A percentile compares a stretch with the other conserved stretches of the same genome.
Evolutionary conservation across 495 filamentous ascomycete species (phyloP).

Genomic region (Penicillium riverlandense): DNA sequence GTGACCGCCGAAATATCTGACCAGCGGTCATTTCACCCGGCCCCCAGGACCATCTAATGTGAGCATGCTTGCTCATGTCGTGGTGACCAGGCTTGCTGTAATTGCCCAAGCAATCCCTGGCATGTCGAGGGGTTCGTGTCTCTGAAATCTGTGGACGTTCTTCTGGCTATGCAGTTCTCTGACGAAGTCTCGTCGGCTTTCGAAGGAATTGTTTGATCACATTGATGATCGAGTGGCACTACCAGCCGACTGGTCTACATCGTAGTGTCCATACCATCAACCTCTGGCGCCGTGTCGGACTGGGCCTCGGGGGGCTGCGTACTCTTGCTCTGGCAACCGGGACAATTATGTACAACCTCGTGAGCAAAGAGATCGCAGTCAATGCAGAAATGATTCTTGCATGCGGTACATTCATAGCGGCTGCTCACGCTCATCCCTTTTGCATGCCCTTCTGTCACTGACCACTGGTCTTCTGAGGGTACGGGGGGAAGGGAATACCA

Average conservation of each 20-base stretch:
- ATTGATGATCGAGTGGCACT: too few relatives aligned
- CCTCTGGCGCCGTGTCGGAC: background rate
- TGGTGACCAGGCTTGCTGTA: too few relatives aligned
- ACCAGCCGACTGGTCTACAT: background rate
- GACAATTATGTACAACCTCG: constrained; percentile 90
- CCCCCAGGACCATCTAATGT: too few relatives aligned
- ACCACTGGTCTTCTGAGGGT: constrained; percentile 34
- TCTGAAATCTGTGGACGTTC: background rate
- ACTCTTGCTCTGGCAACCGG: constrained; percentile 72
- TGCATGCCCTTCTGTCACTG: constrained; percentile 21
- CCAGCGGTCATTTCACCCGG: too few relatives aligned
- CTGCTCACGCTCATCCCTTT: constrained; percentile 76
- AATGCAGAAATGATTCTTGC: constrained; percentile 87
- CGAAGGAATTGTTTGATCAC: too few relatives aligned
- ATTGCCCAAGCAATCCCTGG: background rate
- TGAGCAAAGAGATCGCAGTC: constrained; percentile 95
- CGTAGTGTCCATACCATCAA: constrained; percentile 28
- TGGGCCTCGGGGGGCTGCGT: background rate
- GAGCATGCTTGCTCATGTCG: too few relatives aligned
- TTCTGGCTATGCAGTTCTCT: too few relatives aligned
- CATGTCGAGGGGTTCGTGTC: constrained; percentile 3
- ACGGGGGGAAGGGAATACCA: constrained; percentile 46
- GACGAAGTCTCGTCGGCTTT: too few relatives aligned
- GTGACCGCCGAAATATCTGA: too few relatives aligned
- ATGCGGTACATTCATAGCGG: constrained; percentile 80